phyloP scores from a whole-genome alignment of 495 filamentous ascomycete genomes.

The Penicillium salamii region DNA sequence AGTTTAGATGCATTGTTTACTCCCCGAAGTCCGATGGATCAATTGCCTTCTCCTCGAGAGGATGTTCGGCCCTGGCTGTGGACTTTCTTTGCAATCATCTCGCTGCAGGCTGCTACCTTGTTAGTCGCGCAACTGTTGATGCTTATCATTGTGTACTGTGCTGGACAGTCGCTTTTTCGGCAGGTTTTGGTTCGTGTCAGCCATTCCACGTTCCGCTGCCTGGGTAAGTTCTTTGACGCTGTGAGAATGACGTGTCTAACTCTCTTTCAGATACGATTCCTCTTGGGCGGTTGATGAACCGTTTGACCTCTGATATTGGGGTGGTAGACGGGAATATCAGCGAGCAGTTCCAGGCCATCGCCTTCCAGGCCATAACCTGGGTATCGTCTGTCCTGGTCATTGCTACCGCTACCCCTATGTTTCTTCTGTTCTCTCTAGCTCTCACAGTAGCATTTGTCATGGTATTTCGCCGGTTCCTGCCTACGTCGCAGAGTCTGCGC shows the following conservation, averaged over 20 bases:
- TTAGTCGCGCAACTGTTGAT: conserved; percentile 57
- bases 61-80: conserved; percentile 72
- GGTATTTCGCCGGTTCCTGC: conserved; percentile 71
- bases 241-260: not conserved
- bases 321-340: conserved; percentile 79
- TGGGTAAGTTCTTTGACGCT: conserved; percentile 29
- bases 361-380: conserved; percentile 65
- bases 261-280: conserved; percentile 63
- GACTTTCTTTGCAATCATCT: conserved; percentile 60
- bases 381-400: conserved; percentile 70
- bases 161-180: conserved; percentile 69
- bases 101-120: conserved; percentile 53
- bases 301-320: conserved; percentile 80
- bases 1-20: conserved; percentile 19
- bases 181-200: conserved; percentile 66
- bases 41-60: conserved; percentile 61
- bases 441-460: conserved; percentile 62
- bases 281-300: conserved; percentile 81
- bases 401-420: conserved; percentile 67
- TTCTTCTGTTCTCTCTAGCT: conserved; percentile 65
- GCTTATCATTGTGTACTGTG: conserved; percentile 68
- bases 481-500: conserved; percentile 76
- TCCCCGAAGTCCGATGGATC: conserved; percentile 43
- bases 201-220: conserved; percentile 80
- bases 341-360: conserved; percentile 61